Percentiles rank a stretch among this genome's conserved stretches.
Conservation (phyloP, 805 yeast genomes). For the Starmerella ratchasimensis region DNA sequence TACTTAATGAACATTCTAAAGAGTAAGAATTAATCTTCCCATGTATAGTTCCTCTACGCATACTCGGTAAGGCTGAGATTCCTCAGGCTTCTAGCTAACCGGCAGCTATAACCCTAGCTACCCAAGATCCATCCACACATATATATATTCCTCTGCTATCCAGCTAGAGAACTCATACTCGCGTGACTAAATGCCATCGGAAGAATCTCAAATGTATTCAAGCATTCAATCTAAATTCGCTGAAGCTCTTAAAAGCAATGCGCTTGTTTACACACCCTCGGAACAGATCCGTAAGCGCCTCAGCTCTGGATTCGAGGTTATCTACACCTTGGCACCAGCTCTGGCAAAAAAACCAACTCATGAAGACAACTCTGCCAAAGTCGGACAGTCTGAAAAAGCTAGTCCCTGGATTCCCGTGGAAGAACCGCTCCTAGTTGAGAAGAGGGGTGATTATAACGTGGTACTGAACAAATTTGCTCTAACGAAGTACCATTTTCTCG, state of each 20-base stretch:
- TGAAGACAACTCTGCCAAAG: constrained; percentile 5
- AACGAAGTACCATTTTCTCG: constrained; percentile 59
- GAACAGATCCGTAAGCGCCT: constrained; percentile 25
- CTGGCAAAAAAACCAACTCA: constrained; percentile 26
- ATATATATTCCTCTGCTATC: too few species aligned
- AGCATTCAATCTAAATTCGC: constrained; percentile 27
- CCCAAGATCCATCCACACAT: too few species aligned
- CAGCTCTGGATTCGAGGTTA: constrained; percentile 24
- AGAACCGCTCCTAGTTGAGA: constrained; percentile 51
- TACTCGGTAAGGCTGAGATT: too few species aligned
- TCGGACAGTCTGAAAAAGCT: constrained; percentile 1
- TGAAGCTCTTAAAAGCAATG: constrained; percentile 35
- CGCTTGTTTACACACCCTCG: constrained; percentile 41
- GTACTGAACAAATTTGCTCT: constrained; percentile 82
- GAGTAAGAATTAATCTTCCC: too few species aligned
- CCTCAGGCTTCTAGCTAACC: too few species aligned
- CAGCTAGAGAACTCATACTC: background rate
- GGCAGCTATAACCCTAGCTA: too few species aligned
- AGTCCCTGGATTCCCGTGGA: constrained; percentile 76
- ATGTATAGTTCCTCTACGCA: too few species aligned
- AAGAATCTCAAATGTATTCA: constrained; percentile 16
- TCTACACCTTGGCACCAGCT: constrained; percentile 28
- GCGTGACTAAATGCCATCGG: background rate
- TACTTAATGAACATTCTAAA: too few species aligned
- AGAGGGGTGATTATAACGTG: constrained; percentile 41